A percentile compares a stretch with the other conserved stretches of the same genome.
These are phyloP conservation scores for Diphasiastrum complanatum DNA, from an alignment of 83 land plant species.

Conservation along the genomic window DNA sequence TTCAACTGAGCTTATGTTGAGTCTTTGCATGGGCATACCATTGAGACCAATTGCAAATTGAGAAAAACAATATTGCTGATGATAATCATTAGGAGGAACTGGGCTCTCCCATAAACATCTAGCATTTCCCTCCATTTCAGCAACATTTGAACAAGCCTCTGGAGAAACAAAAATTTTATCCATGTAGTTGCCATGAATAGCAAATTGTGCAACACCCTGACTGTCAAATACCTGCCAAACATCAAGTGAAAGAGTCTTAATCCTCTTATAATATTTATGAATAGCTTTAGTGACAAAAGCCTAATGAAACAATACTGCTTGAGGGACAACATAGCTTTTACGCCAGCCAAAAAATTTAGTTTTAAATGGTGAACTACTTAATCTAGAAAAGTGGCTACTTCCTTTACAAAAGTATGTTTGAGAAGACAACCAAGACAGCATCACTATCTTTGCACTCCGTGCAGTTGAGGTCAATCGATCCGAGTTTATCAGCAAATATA, in stretches of 20 bases:
- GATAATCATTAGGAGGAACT: slow-evolving; percentile 33
- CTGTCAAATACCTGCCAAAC: slow-evolving; percentile 33
- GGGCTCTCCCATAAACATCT: slow-evolving; percentile 33
- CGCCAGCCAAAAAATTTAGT: too few relatives aligned
- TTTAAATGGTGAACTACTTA: neutral
- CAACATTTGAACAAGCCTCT: slow-evolving; percentile 20
- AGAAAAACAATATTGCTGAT: slow-evolving; percentile 39
- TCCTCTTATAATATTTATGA: too few relatives aligned
- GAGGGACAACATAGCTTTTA: too few relatives aligned
- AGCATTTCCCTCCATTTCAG: slow-evolving; percentile 5
- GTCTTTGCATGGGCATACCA: too few relatives aligned
- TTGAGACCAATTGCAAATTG: slow-evolving; percentile 31
- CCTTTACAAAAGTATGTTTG: too few relatives aligned
- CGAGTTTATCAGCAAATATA: too few relatives aligned
- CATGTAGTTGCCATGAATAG: slow-evolving; percentile 41
- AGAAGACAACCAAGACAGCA: too few relatives aligned
- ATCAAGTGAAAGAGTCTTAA: neutral
- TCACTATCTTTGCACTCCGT: too few relatives aligned
- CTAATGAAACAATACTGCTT: neutral
- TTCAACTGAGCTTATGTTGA: too few relatives aligned
- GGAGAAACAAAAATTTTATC: slow-evolving; percentile 25
- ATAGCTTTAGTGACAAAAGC: too few relatives aligned
- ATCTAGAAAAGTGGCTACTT: too few relatives aligned
- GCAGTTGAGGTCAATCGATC: too few relatives aligned
- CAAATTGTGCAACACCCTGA: slow-evolving; percentile 19